Conservation (phyloP, 2,329 filamentous ascomycete species). For the Talaromyces sp. region DNA sequence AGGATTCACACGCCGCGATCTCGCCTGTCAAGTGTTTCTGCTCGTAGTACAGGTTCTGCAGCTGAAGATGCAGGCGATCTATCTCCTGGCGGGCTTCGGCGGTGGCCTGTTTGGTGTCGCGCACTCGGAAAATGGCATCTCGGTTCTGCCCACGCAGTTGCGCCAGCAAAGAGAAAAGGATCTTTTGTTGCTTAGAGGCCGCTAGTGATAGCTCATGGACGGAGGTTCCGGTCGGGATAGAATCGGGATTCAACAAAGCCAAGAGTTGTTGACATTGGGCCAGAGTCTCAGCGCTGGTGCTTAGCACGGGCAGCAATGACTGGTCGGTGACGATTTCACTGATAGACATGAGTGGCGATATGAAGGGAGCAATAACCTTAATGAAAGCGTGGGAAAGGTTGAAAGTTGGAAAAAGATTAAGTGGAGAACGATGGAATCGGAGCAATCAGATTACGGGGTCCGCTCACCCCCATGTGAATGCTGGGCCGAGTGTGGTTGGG, state of each 20-base stretch:
- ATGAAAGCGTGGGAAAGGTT: conserved; percentile 5
- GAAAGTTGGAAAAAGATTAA: conserved; percentile 11
- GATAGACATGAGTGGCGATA: conserved; percentile 52
- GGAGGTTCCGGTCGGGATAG: conserved; percentile 44
- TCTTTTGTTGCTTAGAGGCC: conserved; percentile 75
- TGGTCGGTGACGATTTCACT: conserved; percentile 65
- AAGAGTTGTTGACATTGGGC: conserved; percentile 67
- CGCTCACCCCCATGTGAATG: conserved; percentile 20
- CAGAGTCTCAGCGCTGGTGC: conserved; percentile 72
- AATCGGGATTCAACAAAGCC: conserved; percentile 58
- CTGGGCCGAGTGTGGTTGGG: conserved; percentile 21
- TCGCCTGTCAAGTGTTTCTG: conserved; percentile 88
- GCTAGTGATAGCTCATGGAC: conserved; percentile 58
- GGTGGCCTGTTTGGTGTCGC: conserved; percentile 83
- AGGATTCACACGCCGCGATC: conserved; percentile 86
- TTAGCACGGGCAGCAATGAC: conserved; percentile 67
- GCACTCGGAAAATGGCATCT: conserved; percentile 75
- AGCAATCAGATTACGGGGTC: conserved; percentile 19
- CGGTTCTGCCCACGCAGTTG: conserved; percentile 83
- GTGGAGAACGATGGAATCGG: conserved; percentile 13
- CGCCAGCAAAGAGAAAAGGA: conserved; percentile 75
- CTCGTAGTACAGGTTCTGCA: conserved; percentile 97
- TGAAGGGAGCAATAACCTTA: conserved; percentile 7
- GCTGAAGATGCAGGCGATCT: conserved; percentile 83
- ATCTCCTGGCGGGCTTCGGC: conserved; percentile 88